Conservation (phyloP, 1,139 yeast genomes). For the Hyphopichia buzzinii region DNA sequence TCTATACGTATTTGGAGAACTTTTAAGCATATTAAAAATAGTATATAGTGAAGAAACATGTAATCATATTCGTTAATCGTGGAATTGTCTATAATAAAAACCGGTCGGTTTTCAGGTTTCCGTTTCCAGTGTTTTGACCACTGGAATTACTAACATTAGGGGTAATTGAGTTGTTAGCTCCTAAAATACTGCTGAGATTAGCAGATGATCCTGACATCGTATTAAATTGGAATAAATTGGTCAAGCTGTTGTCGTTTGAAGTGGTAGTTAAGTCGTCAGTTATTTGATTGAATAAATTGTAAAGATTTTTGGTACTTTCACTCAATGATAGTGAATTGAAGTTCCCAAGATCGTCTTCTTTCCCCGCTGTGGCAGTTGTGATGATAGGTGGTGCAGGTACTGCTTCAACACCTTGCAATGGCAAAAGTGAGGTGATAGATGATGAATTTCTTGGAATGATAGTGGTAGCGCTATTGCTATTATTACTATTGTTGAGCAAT, state of each 20-base stretch:
- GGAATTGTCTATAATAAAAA: not conserved
- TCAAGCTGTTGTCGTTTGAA: constrained; percentile 20
- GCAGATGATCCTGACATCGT: constrained; percentile 2
- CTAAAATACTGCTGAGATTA: constrained; percentile 1
- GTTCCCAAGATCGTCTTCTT: constrained; percentile 10
- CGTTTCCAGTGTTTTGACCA: not conserved
- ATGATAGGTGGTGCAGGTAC: constrained; percentile 17
- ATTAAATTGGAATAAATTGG: constrained; percentile 28
- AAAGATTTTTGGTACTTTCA: constrained; percentile 26
- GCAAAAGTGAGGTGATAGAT: constrained; percentile 2
- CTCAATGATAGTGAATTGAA: constrained; percentile 13
- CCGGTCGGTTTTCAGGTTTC: not conserved
- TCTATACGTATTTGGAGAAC: not conserved
- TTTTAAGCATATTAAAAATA: not conserved
- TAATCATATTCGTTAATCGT: not conserved
- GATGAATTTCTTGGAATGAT: constrained; percentile 1
- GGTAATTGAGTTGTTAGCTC: not conserved
- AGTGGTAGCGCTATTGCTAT: not conserved
- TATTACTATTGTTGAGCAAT: not conserved
- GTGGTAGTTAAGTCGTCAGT: constrained; percentile 24
- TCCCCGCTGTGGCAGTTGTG: constrained; percentile 12
- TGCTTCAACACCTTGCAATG: constrained; percentile 2
- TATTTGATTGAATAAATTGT: constrained; percentile 29
- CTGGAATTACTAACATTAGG: not conserved
- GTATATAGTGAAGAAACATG: not conserved